phyloP scores from a whole-genome alignment of 2,329 filamentous ascomycete species.

The Colletotrichum higginsianum region DNA sequence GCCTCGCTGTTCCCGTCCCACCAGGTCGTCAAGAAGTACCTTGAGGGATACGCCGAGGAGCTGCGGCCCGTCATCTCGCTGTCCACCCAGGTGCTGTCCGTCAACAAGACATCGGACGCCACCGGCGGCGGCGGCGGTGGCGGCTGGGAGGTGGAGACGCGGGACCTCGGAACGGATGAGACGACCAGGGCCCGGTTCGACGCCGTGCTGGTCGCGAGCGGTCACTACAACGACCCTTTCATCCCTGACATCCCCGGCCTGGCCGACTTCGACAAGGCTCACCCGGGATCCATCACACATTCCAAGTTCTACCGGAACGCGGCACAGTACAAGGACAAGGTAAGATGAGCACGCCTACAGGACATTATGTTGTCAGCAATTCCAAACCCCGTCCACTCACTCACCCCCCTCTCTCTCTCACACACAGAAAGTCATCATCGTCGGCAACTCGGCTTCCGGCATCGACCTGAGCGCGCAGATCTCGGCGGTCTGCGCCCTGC shows the following conservation, averaged over 20 bases:
- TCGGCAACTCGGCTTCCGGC: conserved; percentile 81
- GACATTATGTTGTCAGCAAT: rapidly evolving
- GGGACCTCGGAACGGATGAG: conserved; percentile 49
- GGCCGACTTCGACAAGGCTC: conserved; percentile 62
- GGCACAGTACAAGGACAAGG: conserved; percentile 52
- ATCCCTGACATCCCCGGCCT: conserved; percentile 72
- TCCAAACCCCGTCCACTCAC: conserved; percentile 8
- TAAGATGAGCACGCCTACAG: conserved; percentile 16
- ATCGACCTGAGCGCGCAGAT: conserved; percentile 78
- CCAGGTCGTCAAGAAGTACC: conserved; percentile 74
- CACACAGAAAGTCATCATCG: conserved; percentile 74
- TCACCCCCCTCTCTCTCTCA: background rate
- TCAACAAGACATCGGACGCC: conserved; percentile 46
- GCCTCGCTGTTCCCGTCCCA: conserved; percentile 78
- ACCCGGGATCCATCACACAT: conserved; percentile 69
- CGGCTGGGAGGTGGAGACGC: conserved; percentile 61
- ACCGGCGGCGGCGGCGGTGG: no score
- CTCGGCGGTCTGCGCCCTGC: conserved; percentile 63
- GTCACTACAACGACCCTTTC: conserved; percentile 74
- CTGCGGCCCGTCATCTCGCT: conserved; percentile 72
- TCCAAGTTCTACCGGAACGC: conserved; percentile 77
- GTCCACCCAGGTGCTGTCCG: conserved; percentile 71
- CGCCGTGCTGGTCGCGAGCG: conserved; percentile 74
- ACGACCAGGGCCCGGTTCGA: conserved; percentile 63
- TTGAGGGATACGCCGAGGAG: conserved; percentile 74